Evolutionary conservation across 345 rosid species (phyloP), one percentile per base, ranked within the genome.

Genomic region (Citrus inodora): DNA sequence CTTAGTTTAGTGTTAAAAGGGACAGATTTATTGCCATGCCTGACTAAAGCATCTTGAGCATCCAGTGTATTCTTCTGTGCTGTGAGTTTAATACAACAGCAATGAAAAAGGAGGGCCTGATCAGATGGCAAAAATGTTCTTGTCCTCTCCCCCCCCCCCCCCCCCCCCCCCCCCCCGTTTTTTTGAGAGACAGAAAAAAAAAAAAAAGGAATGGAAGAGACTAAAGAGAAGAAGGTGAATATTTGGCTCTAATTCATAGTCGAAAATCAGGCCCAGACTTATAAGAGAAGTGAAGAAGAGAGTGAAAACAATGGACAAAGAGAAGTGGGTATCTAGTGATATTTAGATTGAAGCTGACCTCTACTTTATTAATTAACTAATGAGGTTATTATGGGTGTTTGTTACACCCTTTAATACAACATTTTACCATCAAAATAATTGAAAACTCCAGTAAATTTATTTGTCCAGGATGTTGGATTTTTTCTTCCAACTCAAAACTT

Each of bases 401-500:
- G 48, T 7, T 63, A n/a, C 46, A 30, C 28, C 27, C 40, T 32
- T 30, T 42, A 32, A 55, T 32, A 9, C 37, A n/a, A 22, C 13
- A 30, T 71, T 71, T 13, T 24, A 33, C 63, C 28, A 10, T 22
- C 21, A 53, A 9, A 28, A 21, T 55, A 40, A 40, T 55, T 37
- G 28, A 70, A 46, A 46, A 46, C 37, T 46, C 28, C 48, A 13
- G 32, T 25, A 13, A 30, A 5, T 76, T 62, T 55, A 69, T 64
- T 78, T 75, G 68, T 76, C 22, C 48, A 51, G 71, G 59, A 25
- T 51, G 21, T 58, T 73, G 58, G 79, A 75, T 21, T 28, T 32
- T 79, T 60, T 55, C 56, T 79, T 69, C 61, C 78, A 59, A 32
- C 74, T 82, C 67, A 80, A 56, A 67, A 55, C 79, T 38, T 73